Conservation (phyloP, 2,329 filamentous ascomycete species). For the Alternaria arbusti region DNA sequence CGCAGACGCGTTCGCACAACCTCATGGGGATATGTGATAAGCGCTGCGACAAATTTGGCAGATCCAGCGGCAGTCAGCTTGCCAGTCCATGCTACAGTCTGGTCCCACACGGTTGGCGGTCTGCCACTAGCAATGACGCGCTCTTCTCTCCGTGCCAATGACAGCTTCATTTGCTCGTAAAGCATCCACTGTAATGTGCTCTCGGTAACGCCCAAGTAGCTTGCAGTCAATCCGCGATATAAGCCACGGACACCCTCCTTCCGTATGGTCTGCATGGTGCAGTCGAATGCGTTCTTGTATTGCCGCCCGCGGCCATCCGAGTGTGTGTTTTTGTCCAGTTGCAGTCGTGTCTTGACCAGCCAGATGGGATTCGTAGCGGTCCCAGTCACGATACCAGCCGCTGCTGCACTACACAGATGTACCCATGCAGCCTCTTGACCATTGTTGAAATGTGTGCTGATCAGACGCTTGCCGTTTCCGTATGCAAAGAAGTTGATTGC, state of each 20-base stretch:
- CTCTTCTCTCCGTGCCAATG: slow-evolving; percentile 70
- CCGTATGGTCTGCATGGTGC: slow-evolving; percentile 78
- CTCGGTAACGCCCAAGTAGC: slow-evolving; percentile 89
- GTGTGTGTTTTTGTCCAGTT: slow-evolving; percentile 86
- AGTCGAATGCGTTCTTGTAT: slow-evolving; percentile 90
- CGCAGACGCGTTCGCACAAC: slow-evolving; percentile 83
- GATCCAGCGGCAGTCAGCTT: slow-evolving; percentile 79
- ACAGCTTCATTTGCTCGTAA: slow-evolving; percentile 88
- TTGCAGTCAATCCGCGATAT: slow-evolving; percentile 89
- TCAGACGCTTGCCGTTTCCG: slow-evolving; percentile 85
- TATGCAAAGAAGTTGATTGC: slow-evolving; percentile 95
- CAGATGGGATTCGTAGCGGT: slow-evolving; percentile 96
- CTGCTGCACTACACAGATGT: slow-evolving; percentile 76
- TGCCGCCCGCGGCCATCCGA: slow-evolving; percentile 65
- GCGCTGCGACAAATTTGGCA: slow-evolving; percentile 83
- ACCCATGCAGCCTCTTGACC: slow-evolving; percentile 75
- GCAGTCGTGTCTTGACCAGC: slow-evolving; percentile 91
- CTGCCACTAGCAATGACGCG: slow-evolving; percentile 62
- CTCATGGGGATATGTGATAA: slow-evolving; percentile 92
- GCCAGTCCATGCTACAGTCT: slow-evolving; percentile 77
- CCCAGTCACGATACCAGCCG: slow-evolving; percentile 82
- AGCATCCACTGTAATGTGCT: slow-evolving; percentile 92
- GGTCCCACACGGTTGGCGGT: slow-evolving; percentile 73
- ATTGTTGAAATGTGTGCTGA: slow-evolving; percentile 75
- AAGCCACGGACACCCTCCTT: slow-evolving; percentile 82